Evolutionary conservation across 129 eudicot genomes (phyloP), one percentile per base, ranked within the genome.

Genomic region (Cynara cardunculus): DNA sequence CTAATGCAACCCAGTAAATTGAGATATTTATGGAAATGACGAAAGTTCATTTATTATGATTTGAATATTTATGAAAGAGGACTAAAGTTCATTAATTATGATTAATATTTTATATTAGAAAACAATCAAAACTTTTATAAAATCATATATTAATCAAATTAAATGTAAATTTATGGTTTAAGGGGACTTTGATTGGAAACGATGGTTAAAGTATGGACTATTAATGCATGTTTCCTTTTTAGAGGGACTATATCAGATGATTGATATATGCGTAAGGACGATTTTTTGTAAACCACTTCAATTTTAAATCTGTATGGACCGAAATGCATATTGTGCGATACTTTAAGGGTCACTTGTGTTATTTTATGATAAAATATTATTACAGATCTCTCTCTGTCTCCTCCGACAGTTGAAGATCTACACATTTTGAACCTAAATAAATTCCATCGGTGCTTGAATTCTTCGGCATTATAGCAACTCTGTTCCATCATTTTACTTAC

Each of bases 391-490:
- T 65, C 73, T 65, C 5, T 64, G 16, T 77, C 61, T 25, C 18
- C 35, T 64, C 28, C 78, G 78, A 24, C 78, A 53, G 10, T 49
- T 71, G 75, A 77, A 64, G 81, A 77, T 77, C 81, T 24, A 77
- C 72, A 41, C 26, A 56, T 64, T 77, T 26, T 18, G 73, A 64
- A 77, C 77, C 77, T 32, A 49, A 19, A 56, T 14, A 25, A 69
- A 77, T 77, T 65, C 73, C 21, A 34, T 64, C 81, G 75, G 31
- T 56, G 61, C 49, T 72, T 80, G 72, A 56, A 80, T 71, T 71
- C 76, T 18, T 81, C 68, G 35, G 21, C 71, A 59, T 73, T 49
- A 49, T 41, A 18, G 18, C 74, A 73, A 19, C 30, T 22, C 26
- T 41, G 25, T 73, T 62, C 44, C 67, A 18, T 37, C 73, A 37